Conservation (phyloP, 2,329 filamentous ascomycete genomes). For the Fusarium continuum region DNA sequence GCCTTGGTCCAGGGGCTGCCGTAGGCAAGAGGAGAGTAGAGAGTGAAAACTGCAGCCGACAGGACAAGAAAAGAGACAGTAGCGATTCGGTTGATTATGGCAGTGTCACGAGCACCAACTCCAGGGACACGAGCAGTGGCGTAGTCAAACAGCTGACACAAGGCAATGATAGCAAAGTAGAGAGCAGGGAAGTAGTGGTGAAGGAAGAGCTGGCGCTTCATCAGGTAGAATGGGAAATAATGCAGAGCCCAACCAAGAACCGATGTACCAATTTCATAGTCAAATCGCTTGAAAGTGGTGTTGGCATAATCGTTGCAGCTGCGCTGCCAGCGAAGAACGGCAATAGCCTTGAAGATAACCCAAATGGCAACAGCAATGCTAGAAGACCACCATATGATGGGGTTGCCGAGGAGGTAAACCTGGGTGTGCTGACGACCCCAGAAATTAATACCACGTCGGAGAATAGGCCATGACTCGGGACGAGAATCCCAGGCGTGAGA, state of each 20-base stretch:
- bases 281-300: constrained; percentile 91
- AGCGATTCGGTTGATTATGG: constrained; percentile 77
- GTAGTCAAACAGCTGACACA: constrained; percentile 92
- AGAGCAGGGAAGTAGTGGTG: constrained; percentile 98
- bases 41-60: constrained; percentile 77
- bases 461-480: constrained; percentile 89
- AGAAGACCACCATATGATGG: constrained; percentile 92
- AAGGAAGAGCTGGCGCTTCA: constrained; percentile 97
- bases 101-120: constrained; percentile 71
- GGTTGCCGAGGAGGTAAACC: constrained; percentile 96
- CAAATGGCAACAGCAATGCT: constrained; percentile 82
- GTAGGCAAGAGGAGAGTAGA: constrained; percentile 92
- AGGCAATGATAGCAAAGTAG: constrained; percentile 90
- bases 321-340: constrained; percentile 92
- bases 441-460: constrained; percentile 97
- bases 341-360: constrained; percentile 83
- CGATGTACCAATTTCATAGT: constrained; percentile 92
- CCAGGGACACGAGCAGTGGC: constrained; percentile 75
- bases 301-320: constrained; percentile 87
- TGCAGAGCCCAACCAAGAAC: constrained; percentile 96
- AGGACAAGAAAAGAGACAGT: constrained; percentile 78
- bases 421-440: constrained; percentile 95
- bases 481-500: constrained; percentile 98
- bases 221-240: constrained; percentile 98
- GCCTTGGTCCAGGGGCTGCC: constrained; percentile 93